A percentile compares a stretch with the other conserved stretches of the same genome.
phyloP scores from a whole-genome alignment of 2,329 filamentous ascomycete genomes.

The Geosmithia flava region DNA sequence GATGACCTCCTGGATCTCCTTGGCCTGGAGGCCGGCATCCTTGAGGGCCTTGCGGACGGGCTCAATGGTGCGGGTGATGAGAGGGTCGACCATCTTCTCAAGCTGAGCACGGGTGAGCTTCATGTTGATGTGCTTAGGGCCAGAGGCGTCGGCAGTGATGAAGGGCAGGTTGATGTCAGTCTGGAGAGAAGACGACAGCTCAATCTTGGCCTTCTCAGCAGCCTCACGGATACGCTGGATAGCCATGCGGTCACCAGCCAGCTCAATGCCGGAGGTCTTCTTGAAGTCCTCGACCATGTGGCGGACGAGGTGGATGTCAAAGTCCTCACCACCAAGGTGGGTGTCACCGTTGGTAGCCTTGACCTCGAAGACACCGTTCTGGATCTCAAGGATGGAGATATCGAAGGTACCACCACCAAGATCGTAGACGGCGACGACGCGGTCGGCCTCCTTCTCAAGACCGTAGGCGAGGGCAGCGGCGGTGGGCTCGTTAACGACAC shows the following conservation, averaged over 20 bases:
- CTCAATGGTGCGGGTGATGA: constrained; percentile 77
- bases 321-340: constrained; percentile 95
- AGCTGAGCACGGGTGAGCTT: constrained; percentile 90
- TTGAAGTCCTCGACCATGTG: constrained; percentile 94
- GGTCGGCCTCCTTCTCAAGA: constrained; percentile 86
- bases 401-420: constrained; percentile 97
- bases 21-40: constrained; percentile 81
- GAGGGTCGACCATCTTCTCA: constrained; percentile 81
- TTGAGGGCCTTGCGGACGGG: constrained; percentile 95
- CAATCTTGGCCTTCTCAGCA: constrained; percentile 98
- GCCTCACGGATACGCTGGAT: constrained; percentile 98
- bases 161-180: constrained; percentile 98
- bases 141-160: constrained; percentile 91
- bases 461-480: constrained; percentile 92
- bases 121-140: constrained; percentile 95
- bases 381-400: constrained; percentile 95
- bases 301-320: constrained; percentile 88
- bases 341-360: constrained; percentile 99
- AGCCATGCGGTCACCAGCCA: constrained; percentile 89
- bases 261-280: constrained; percentile 85
- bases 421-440: constrained; percentile 91
- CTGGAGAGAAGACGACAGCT: constrained; percentile 86
- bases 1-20: constrained; percentile 96
- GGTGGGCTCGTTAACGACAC: constrained; percentile 96
- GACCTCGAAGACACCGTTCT: constrained; percentile 96